Conservation (phyloP, 208 protist species). For the Crithidia acanthocephali region DNA sequence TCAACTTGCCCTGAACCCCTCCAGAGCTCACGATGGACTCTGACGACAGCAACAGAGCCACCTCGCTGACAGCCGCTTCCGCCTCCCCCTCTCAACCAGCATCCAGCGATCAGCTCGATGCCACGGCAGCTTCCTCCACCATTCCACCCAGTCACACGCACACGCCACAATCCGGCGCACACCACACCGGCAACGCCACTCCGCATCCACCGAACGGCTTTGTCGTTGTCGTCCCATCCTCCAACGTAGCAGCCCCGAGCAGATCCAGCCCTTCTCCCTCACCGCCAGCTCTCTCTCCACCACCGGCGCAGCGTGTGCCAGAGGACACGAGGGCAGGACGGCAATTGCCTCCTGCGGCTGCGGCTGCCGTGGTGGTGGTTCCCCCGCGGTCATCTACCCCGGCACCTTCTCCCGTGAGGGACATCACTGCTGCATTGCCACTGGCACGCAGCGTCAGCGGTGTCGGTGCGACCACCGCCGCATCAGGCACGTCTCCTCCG, state of each 20-base stretch:
- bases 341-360: background rate
- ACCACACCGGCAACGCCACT: background rate
- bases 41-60: background rate
- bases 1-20: too few species aligned
- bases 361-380: too few species aligned
- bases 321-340: too few species aligned
- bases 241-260: background rate
- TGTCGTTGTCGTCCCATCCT: background rate
- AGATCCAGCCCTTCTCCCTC: too few species aligned
- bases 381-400: too few species aligned
- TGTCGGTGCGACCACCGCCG: too few species aligned
- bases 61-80: background rate
- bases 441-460: too few species aligned
- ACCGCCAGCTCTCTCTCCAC: too few species aligned
- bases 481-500: too few species aligned
- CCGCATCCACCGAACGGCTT: background rate
- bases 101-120: background rate
- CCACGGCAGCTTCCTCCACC: background rate
- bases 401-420: too few species aligned
- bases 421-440: background rate
- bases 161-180: too few species aligned
- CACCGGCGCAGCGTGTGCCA: background rate
- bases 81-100: background rate
- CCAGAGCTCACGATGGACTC: slow-evolving; percentile 8
- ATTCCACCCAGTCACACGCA: background rate